A percentile compares a stretch with the other conserved stretches of the same genome.
Conservation (phyloP, 2,329 filamentous ascomycete genomes). For the Neopestalotiopsis rosae region DNA sequence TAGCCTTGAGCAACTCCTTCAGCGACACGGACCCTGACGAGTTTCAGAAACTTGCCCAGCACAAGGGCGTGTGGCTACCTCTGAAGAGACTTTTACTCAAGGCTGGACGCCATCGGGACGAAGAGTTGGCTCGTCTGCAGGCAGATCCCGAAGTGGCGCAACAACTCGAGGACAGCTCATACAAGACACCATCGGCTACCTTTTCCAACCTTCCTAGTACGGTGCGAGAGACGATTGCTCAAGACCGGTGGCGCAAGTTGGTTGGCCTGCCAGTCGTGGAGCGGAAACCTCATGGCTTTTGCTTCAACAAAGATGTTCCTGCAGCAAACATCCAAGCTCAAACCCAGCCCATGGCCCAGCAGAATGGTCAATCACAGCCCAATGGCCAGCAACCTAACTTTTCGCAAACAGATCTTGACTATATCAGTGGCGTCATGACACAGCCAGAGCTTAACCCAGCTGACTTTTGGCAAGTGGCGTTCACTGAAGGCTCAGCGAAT, state of each 20-base stretch:
- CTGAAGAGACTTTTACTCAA: slow-evolving; percentile 59
- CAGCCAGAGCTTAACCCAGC: slow-evolving; percentile 41
- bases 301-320: slow-evolving; percentile 16
- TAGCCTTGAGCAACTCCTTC: slow-evolving; percentile 45
- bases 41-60: slow-evolving; percentile 49
- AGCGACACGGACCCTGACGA: slow-evolving; percentile 47
- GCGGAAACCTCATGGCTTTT: slow-evolving; percentile 29
- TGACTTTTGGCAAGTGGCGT: slow-evolving; percentile 38
- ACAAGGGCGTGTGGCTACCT: slow-evolving; percentile 57
- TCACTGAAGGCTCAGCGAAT: slow-evolving; percentile 21
- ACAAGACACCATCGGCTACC: slow-evolving; percentile 47
- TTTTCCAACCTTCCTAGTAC: slow-evolving; percentile 54
- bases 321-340: not conserved
- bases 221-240: slow-evolving; percentile 51
- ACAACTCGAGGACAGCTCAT: slow-evolving; percentile 54
- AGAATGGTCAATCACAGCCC: not conserved
- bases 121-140: slow-evolving; percentile 55
- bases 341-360: not conserved
- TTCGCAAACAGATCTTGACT: slow-evolving; percentile 28
- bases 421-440: slow-evolving; percentile 44
- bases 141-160: slow-evolving; percentile 54
- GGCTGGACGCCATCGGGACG: slow-evolving; percentile 55
- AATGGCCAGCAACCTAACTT: slow-evolving; percentile 4
- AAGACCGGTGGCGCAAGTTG: slow-evolving; percentile 57
- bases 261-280: slow-evolving; percentile 40